A percentile compares a stretch with the other conserved stretches of the same genome.
Conservation (phyloP, 2,329 filamentous ascomycete species). For the Hypoxylon rubiginosum region DNA sequence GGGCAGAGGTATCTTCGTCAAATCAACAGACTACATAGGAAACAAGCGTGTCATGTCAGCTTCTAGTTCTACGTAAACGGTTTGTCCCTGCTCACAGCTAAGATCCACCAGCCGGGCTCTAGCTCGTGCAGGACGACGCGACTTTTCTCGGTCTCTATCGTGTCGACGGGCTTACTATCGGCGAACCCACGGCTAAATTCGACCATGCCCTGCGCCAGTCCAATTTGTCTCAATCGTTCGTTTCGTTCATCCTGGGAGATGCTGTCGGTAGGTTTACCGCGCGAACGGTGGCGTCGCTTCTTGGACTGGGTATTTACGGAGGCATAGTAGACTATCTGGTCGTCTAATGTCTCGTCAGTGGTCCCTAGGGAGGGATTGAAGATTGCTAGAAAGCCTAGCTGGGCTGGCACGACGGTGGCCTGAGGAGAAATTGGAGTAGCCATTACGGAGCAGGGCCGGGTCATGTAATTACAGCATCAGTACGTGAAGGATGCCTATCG, state of each 20-base stretch:
- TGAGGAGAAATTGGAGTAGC: constrained; percentile 40
- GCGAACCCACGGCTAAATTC: constrained; percentile 93
- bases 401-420: constrained; percentile 75
- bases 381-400: constrained; percentile 90
- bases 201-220: constrained; percentile 96
- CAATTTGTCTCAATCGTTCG: constrained; percentile 90
- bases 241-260: constrained; percentile 78
- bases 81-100: constrained; percentile 74
- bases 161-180: constrained; percentile 79
- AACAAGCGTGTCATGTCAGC: constrained; percentile 31
- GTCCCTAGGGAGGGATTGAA: constrained; percentile 82
- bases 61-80: not conserved
- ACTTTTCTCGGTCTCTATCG: constrained; percentile 90
- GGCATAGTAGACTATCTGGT: constrained; percentile 95
- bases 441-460: constrained; percentile 36
- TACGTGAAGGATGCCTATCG: constrained; percentile 24
- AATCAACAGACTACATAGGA: constrained; percentile 76
- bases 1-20: constrained; percentile 79
- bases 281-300: constrained; percentile 59
- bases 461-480: constrained; percentile 23
- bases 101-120: constrained; percentile 94
- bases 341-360: constrained; percentile 76
- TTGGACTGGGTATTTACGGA: constrained; percentile 65
- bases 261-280: constrained; percentile 58
- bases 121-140: constrained; percentile 88